phyloP scores from a whole-genome alignment of 768 basidiomycete species.

The Termitomyces sp. region DNA sequence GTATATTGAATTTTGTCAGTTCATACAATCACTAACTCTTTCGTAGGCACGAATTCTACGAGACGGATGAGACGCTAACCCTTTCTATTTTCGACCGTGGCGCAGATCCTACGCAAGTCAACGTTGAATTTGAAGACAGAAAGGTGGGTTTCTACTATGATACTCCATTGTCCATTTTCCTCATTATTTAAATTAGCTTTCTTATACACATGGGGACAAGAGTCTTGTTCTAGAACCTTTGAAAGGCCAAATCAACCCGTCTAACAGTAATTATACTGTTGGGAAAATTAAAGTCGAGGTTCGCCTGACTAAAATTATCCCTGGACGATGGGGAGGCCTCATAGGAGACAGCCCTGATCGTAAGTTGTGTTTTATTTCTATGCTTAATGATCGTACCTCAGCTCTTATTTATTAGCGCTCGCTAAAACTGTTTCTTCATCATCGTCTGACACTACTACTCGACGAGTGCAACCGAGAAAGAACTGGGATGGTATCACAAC shows the following conservation, averaged over 20 bases:
- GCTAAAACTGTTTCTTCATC: conserved; percentile 24
- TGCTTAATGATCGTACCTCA: not conserved
- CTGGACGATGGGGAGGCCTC: conserved; percentile 70
- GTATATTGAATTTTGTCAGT: not conserved
- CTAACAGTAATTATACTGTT: conserved; percentile 56
- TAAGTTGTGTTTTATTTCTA: conserved; percentile 28
- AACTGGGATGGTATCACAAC: conserved; percentile 89
- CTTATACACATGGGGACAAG: conserved; percentile 67
- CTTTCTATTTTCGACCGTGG: conserved; percentile 77
- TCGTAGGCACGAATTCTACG: conserved; percentile 79
- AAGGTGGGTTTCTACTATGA: conserved; percentile 35
- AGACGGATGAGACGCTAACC: conserved; percentile 70
- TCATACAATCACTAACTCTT: not conserved
- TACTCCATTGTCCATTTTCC: not conserved
- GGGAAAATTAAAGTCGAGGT: conserved; percentile 89
- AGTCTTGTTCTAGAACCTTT: conserved; percentile 72
- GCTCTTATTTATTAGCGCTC: conserved; percentile 17
- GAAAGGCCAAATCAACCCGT: conserved; percentile 72
- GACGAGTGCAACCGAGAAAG: conserved; percentile 38
- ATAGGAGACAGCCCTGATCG: conserved; percentile 74
- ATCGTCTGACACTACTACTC: conserved; percentile 26
- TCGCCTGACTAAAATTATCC: conserved; percentile 59
- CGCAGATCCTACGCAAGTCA: conserved; percentile 59
- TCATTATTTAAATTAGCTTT: conserved; percentile 30
- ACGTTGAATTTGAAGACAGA: conserved; percentile 57